phyloP scores from a whole-genome alignment of 805 yeast species.

The Cyberlindnera sargentensis region DNA sequence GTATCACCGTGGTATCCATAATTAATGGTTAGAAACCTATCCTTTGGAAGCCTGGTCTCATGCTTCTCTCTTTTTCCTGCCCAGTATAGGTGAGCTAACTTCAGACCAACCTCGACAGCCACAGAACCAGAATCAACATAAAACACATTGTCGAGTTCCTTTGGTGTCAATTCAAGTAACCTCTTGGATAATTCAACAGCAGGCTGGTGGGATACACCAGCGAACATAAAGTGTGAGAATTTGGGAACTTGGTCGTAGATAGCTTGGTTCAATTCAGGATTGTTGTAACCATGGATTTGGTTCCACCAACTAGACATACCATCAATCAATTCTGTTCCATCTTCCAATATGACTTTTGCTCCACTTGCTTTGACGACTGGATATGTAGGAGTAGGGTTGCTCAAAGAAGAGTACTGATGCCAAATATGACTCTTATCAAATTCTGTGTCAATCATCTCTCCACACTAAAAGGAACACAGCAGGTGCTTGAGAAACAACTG shows the following conservation, averaged over 20 bases:
- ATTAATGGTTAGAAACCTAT: constrained; percentile 26
- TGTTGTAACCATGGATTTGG: constrained; percentile 26
- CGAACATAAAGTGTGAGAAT: constrained; percentile 26
- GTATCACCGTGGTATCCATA: constrained; percentile 35
- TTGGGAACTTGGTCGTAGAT: constrained; percentile 25
- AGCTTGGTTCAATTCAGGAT: constrained; percentile 24
- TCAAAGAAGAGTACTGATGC: constrained; percentile 28
- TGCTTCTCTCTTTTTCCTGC: constrained; percentile 22
- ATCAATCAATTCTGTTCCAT: constrained; percentile 18
- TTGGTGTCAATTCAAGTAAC: constrained; percentile 27
- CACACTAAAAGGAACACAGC: too few relatives aligned
- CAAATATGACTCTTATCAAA: constrained; percentile 24
- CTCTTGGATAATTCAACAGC: constrained; percentile 24
- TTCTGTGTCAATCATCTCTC: constrained; percentile 2
- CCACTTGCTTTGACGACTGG: constrained; percentile 22
- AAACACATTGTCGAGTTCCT: constrained; percentile 16
- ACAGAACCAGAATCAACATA: constrained; percentile 26
- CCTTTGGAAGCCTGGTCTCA: constrained; percentile 6
- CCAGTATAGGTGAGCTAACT: constrained; percentile 28
- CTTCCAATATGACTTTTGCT: constrained; percentile 16
- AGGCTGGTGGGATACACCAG: constrained; percentile 25
- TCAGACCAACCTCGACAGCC: constrained; percentile 34
- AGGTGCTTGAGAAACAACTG: too few relatives aligned
- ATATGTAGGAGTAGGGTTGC: constrained; percentile 18
- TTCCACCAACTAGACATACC: constrained; percentile 31